A percentile compares a stretch with the other conserved stretches of the same genome.
These are phyloP conservation scores for Kentomonas sorsogonicus DNA, from an alignment of 208 protist genomes.

Conservation along the genomic window DNA sequence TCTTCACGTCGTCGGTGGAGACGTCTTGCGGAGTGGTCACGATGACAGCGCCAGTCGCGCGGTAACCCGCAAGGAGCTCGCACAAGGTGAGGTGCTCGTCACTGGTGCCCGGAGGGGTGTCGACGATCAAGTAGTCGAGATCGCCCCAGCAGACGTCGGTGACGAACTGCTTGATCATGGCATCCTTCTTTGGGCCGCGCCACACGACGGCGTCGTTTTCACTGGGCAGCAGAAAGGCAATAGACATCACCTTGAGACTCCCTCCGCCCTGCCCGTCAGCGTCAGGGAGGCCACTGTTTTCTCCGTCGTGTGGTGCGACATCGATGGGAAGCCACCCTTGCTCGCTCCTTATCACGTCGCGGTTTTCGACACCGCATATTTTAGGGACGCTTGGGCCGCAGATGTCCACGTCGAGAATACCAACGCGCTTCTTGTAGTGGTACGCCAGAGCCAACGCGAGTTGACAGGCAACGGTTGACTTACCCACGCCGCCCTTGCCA, in stretches of 20 bases:
- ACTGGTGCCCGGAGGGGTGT: slow-evolving; percentile 91
- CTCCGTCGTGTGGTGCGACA: too few relatives aligned
- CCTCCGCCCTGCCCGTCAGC: too few relatives aligned
- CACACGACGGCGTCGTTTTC: slow-evolving; percentile 98
- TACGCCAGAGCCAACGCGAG: slow-evolving; percentile 92
- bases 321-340: slow-evolving; percentile 80
- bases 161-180: slow-evolving; percentile 92
- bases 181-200: slow-evolving; percentile 92
- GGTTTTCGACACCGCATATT: slow-evolving; percentile 94
- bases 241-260: slow-evolving; percentile 92
- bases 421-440: slow-evolving; percentile 66
- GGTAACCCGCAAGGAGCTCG: slow-evolving; percentile 60
- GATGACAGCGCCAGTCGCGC: slow-evolving; percentile 73
- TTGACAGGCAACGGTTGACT: slow-evolving; percentile 97
- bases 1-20: slow-evolving; percentile 86
- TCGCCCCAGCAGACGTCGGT: slow-evolving; percentile 83
- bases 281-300: too few relatives aligned
- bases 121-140: slow-evolving; percentile 90
- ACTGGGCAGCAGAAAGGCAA: slow-evolving; percentile 96
- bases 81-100: slow-evolving; percentile 91
- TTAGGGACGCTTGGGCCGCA: slow-evolving; percentile 93
- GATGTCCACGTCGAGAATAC: slow-evolving; percentile 90
- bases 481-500: slow-evolving; percentile 99
- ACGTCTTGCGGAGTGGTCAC: slow-evolving; percentile 91
- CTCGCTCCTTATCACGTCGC: slow-evolving; percentile 81